Percentiles rank a stretch among this genome's conserved stretches.
These are phyloP conservation scores for Euphorbia corollata DNA, from an alignment of 441 rosid species.

Conservation along the genomic window DNA sequence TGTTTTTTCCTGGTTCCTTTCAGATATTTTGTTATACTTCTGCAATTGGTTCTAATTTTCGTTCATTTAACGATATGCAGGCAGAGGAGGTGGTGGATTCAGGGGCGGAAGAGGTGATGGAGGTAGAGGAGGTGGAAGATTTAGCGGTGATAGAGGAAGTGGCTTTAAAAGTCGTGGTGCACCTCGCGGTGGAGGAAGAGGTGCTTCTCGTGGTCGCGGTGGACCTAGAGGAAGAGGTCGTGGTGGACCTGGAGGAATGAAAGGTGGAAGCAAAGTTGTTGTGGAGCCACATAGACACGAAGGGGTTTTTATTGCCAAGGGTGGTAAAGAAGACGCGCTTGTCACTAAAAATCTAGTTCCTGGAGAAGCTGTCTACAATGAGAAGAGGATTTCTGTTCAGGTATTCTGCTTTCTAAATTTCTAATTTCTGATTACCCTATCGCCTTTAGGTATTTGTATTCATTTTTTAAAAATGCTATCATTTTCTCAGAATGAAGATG, in stretches of 20 bases:
- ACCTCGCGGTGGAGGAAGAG: slow-evolving; percentile 32
- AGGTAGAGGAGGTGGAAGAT: slow-evolving; percentile 40
- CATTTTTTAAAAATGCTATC: neutral
- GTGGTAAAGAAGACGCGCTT: slow-evolving; percentile 95
- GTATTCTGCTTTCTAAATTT: slow-evolving; percentile 21
- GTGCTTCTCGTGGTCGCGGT: slow-evolving; percentile 32
- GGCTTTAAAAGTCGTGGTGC: slow-evolving; percentile 35
- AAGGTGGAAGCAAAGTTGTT: slow-evolving; percentile 78
- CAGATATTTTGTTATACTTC: neutral
- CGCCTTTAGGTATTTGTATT: neutral
- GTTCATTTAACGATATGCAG: slow-evolving; percentile 21
- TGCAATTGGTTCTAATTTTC: neutral
- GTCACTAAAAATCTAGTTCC: slow-evolving; percentile 90
- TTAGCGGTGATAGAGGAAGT: slow-evolving; percentile 34
- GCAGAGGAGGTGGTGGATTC: slow-evolving; percentile 51
- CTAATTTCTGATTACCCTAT: neutral
- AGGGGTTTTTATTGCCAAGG: slow-evolving; percentile 86
- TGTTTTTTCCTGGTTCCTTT: neutral
- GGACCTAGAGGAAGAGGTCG: slow-evolving; percentile 45
- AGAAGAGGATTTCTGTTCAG: slow-evolving; percentile 87
- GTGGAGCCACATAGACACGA: slow-evolving; percentile 91
- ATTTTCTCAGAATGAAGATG: slow-evolving; percentile 63
- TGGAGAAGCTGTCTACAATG: slow-evolving; percentile 91
- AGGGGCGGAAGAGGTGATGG: slow-evolving; percentile 62
- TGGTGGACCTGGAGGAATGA: slow-evolving; percentile 47